Conservation (phyloP, 179 eudicot species). For the Carnegiea gigantea region DNA sequence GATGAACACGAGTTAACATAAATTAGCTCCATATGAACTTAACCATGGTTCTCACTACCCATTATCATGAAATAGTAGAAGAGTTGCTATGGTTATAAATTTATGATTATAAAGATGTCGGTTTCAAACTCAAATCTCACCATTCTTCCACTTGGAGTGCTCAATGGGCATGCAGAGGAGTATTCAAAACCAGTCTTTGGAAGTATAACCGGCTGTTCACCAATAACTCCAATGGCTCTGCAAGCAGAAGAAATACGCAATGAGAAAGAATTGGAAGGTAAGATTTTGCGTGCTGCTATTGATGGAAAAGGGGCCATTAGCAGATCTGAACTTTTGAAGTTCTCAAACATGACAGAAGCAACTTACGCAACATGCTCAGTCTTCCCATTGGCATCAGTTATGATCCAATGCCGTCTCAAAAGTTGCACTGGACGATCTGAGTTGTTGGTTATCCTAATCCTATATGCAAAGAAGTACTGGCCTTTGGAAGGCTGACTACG, state of each 20-base stretch:
- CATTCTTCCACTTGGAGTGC: slow-evolving; percentile 89
- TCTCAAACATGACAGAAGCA: background rate
- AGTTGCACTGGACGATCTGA: slow-evolving; percentile 93
- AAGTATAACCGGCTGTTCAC: slow-evolving; percentile 96
- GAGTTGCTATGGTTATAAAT: background rate
- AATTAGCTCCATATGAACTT: too few relatives aligned
- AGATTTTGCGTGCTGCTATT: background rate
- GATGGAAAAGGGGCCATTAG: background rate
- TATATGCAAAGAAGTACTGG: slow-evolving; percentile 83
- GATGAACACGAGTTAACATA: background rate
- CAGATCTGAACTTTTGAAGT: background rate
- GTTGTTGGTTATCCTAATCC: slow-evolving; percentile 92
- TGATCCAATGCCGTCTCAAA: slow-evolving; percentile 97
- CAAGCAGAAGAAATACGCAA: slow-evolving; percentile 14
- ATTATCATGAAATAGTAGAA: too few relatives aligned
- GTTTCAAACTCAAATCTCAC: slow-evolving; percentile 39
- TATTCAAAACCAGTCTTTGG: slow-evolving; percentile 88
- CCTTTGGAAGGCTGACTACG: slow-evolving; percentile 89
- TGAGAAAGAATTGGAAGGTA: background rate
- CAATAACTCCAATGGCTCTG: slow-evolving; percentile 94
- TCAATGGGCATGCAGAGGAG: slow-evolving; percentile 93
- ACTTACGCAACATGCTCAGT: slow-evolving; percentile 85
- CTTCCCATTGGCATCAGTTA: slow-evolving; percentile 84
- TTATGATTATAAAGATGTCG: background rate
- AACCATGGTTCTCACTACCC: background rate